Base-by-base conservation (phyloP, 352 stramenopile species). In the Globisporangium rhizosaccharum region DNA sequence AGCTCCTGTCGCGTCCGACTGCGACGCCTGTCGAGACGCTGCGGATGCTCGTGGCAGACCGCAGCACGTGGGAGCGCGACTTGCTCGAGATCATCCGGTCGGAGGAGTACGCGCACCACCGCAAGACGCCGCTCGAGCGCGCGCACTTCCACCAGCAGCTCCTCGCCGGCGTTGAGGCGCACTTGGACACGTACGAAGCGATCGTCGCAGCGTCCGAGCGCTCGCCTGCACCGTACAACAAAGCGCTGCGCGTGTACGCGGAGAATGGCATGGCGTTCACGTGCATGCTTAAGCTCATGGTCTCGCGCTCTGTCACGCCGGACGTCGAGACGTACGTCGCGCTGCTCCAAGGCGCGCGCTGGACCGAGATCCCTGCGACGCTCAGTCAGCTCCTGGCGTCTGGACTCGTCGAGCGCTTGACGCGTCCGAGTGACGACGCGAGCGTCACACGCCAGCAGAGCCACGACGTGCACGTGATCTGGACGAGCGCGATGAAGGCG, bases 311-410 rank as follows among this genome's bases (percentile, higher is more conserved):
- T n/a, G 58, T 92, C 9, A 63, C 70, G 8, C 66, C 78, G 11
- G 70, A 86, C 49, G 66, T 73, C 20, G 75, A 84, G 8, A 90
- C 76, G 18, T 92, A 88, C 57, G 63, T 76, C 10, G 73, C 78
- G 11, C 61, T 92, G 47, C 67, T 92, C 20, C 57, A 80, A 33
- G 79, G 76, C 20, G 82, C 82, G 25, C 79, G 82, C 25, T 87
- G 79, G 76, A 72, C 73, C 17, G 72, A 87, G 59, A 85, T 92
- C 63, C 76, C 76, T 12, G 74, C 71, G 36, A 88, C 79, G 23
- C 23, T 92, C 7, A 81, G 58, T 33, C 82, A 85, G 49, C 60
- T 92, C 39, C 54, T 79, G 57, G 53, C 79, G 49, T 90, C 77
- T 1, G 72, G 73, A 30, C 33, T 83, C 10, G 59, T 85, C 12